Evolutionary conservation across 1,139 yeast species (phyloP).

Genomic region (Hyphopichia khmerensis): DNA sequence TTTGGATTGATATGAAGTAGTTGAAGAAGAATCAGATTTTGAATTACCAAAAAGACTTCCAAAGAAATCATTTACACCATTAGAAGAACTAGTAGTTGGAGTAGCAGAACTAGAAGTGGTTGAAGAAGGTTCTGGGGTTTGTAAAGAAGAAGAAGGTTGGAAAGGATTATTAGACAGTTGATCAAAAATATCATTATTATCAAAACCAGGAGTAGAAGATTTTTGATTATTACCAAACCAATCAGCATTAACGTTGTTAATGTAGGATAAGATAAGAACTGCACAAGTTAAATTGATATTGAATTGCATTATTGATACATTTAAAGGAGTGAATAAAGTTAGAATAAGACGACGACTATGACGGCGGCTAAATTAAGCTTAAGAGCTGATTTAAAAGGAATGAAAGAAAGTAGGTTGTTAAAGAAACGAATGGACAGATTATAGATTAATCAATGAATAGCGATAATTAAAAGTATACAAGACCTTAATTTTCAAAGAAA

Average conservation of each 20-base stretch:
- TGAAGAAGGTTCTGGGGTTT: not conserved
- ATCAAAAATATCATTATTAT: too few species aligned
- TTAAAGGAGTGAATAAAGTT: not conserved
- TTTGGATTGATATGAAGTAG: too few species aligned
- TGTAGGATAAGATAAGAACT: not conserved
- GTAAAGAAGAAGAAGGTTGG: not conserved
- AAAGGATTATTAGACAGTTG: too few species aligned
- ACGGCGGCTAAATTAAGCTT: not conserved
- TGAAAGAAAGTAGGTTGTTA: constrained; percentile 3
- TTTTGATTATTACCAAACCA: not conserved
- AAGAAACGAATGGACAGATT: not conserved
- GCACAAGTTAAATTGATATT: constrained; percentile 1
- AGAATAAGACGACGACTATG: too few species aligned
- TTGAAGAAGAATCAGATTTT: constrained; percentile 5
- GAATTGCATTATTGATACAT: not conserved
- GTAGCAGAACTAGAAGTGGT: constrained; percentile 1
- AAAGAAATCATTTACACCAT: not conserved
- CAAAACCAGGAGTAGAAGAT: not conserved
- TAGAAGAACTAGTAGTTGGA: not conserved
- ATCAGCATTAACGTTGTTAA: not conserved
- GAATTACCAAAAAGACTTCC: constrained; percentile 2
- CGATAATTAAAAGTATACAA: too few species aligned
- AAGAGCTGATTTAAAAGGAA: constrained; percentile 1
- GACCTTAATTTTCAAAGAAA: too few species aligned
- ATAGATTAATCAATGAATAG: not conserved